Evolutionary conservation across 2,329 filamentous ascomycete genomes (phyloP).

Genomic region (Colletotrichum incanum): DNA sequence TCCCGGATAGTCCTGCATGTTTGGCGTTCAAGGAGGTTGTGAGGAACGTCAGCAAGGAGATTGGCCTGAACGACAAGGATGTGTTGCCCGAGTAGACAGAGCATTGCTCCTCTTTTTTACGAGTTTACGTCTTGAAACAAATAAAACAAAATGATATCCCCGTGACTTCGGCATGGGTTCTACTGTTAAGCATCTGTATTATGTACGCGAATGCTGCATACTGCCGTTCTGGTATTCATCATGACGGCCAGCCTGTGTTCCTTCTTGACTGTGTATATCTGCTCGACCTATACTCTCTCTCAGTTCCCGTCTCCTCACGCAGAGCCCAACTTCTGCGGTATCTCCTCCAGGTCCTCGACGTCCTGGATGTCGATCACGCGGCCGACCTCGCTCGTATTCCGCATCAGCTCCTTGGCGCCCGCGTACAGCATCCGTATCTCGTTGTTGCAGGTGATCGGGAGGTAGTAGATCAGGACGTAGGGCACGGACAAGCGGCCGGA

Average conservation of each 20-base stretch:
- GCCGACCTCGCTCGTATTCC: conserved; percentile 92
- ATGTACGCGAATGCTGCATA: conserved; percentile 32
- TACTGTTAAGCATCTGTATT: conserved; percentile 25
- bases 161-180: neutral
- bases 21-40: conserved; percentile 87
- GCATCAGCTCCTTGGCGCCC: conserved; percentile 95
- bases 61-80: conserved; percentile 74
- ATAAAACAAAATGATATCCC: conserved; percentile 26
- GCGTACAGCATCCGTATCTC: conserved; percentile 95
- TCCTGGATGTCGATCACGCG: conserved; percentile 88
- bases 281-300: neutral
- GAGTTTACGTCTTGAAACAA: neutral
- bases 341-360: conserved; percentile 85
- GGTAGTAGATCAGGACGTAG: conserved; percentile 95
- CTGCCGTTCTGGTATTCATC: neutral
- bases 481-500: conserved; percentile 90
- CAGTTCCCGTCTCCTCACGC: conserved; percentile 43
- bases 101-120: neutral
- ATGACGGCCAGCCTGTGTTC: conserved; percentile 7
- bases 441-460: conserved; percentile 91
- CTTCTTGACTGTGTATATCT: conserved; percentile 18
- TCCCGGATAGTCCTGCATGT: conserved; percentile 93
- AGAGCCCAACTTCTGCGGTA: conserved; percentile 75
- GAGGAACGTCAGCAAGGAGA: conserved; percentile 75
- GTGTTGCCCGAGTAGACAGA: conserved; percentile 61